A percentile compares a stretch with the other conserved stretches of the same genome.
Evolutionary conservation across 176 grass and related monocot species (phyloP).

Genomic region (Urochloa ruziziensis): DNA sequence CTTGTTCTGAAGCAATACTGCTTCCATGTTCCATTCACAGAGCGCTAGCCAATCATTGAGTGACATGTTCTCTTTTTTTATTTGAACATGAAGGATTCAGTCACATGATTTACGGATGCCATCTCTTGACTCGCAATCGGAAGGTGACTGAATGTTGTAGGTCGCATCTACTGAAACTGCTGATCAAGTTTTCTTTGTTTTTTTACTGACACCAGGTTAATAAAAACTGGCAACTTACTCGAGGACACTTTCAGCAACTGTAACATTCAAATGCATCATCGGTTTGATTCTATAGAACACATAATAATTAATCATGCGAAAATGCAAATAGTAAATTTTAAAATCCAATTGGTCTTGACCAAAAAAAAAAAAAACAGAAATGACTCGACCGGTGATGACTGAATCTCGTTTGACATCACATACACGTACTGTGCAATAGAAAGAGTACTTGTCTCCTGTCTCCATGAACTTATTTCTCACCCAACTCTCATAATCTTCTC

Average conservation of each 20-base stretch:
- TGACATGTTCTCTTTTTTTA: background rate
- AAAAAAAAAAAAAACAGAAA: background rate
- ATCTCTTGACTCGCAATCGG: background rate
- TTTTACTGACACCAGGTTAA: background rate
- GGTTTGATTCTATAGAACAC: background rate
- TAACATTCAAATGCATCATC: background rate
- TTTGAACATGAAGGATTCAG: background rate
- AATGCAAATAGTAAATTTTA: background rate
- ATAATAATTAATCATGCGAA: background rate
- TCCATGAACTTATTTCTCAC: conserved; percentile 62
- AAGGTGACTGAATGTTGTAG: background rate
- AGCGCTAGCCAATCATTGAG: background rate
- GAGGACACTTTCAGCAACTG: background rate
- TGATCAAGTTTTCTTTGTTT: background rate
- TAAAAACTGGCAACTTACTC: background rate
- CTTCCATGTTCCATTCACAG: conserved; percentile 14
- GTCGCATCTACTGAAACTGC: background rate
- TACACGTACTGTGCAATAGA: conserved; percentile 28
- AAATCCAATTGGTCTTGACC: conserved; percentile 7
- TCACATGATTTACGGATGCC: background rate
- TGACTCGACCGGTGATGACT: background rate
- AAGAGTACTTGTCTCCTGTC: conserved; percentile 55
- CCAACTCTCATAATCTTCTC: conserved; percentile 21
- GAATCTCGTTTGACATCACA: conserved; percentile 11
- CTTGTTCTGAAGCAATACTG: background rate